Evolutionary conservation across 352 stramenopile species (phyloP).

Genomic region (Phytophthora multivora): DNA sequence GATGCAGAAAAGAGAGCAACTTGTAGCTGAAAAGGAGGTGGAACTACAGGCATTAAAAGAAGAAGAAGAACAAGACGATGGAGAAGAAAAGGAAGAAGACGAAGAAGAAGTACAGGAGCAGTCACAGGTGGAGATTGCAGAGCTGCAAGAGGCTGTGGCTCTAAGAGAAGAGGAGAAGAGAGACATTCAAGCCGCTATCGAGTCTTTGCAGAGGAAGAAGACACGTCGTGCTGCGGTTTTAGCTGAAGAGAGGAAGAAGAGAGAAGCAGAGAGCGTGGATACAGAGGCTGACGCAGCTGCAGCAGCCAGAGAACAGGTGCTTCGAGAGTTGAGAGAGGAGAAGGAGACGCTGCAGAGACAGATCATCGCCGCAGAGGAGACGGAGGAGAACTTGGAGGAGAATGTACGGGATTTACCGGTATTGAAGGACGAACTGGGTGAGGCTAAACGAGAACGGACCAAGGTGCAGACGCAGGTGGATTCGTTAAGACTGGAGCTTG

Average conservation of each 20-base stretch:
- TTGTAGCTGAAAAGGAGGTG: constrained; percentile 52
- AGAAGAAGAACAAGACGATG: constrained; percentile 28
- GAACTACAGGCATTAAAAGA: constrained; percentile 54
- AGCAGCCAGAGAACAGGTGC: constrained; percentile 32
- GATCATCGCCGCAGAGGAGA: constrained; percentile 54
- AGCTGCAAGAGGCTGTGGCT: constrained; percentile 51
- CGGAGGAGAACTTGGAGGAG: constrained; percentile 42
- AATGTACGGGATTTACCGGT: constrained; percentile 40
- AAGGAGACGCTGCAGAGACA: constrained; percentile 51
- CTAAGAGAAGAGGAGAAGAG: constrained; percentile 62
- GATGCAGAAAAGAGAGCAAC: constrained; percentile 56
- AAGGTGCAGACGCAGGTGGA: constrained; percentile 43
- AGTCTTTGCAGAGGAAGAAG: constrained; percentile 54
- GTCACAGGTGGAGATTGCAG: constrained; percentile 24
- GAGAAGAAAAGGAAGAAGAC: not conserved
- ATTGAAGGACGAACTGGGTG: constrained; percentile 40
- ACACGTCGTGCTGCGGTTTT: constrained; percentile 10
- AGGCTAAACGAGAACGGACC: constrained; percentile 27
- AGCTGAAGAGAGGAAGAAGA: constrained; percentile 10
- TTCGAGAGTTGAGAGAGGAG: constrained; percentile 43
- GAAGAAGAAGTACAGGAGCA: constrained; percentile 29
- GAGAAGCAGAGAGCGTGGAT: constrained; percentile 7
- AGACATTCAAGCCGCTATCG: constrained; percentile 63
- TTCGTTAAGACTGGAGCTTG: constrained; percentile 43
- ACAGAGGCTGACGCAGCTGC: constrained; percentile 26